These are phyloP conservation scores for Suhomyces bolitotheri DNA, from an alignment of 1,139 yeast genomes.

Conservation along the genomic window DNA sequence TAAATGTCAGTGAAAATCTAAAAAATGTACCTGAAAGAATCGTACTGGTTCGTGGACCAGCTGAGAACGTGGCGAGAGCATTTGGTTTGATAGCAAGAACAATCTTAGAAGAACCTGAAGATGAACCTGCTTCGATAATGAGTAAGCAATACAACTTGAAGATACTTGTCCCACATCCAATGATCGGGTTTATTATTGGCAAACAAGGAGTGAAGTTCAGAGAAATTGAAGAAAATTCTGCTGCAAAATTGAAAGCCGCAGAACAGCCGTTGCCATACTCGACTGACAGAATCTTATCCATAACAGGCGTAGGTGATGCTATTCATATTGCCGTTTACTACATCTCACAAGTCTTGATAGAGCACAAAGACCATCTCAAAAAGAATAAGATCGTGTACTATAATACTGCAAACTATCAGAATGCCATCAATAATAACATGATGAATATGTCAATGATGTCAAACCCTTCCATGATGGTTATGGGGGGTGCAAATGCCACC, in stretches of 20 bases:
- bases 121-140: constrained; percentile 56
- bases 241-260: constrained; percentile 77
- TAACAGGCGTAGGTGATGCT: constrained; percentile 84
- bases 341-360: constrained; percentile 65
- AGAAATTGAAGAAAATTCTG: constrained; percentile 82
- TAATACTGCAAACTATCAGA: constrained; percentile 59
- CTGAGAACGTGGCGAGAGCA: constrained; percentile 81
- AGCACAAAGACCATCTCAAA: constrained; percentile 55
- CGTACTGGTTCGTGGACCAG: constrained; percentile 70
- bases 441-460: constrained; percentile 23
- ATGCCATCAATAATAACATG: constrained; percentile 20
- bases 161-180: constrained; percentile 72
- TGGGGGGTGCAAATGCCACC: constrained; percentile 15
- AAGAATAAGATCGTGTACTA: constrained; percentile 57
- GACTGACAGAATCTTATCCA: constrained; percentile 72
- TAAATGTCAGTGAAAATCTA: constrained; percentile 77
- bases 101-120: constrained; percentile 67
- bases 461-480: constrained; percentile 21
- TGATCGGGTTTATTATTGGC: constrained; percentile 84
- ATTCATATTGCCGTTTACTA: constrained; percentile 81
- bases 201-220: constrained; percentile 73
- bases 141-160: constrained; percentile 60
- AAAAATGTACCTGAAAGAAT: constrained; percentile 77
- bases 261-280: constrained; percentile 75
- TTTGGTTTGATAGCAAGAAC: constrained; percentile 74